These are phyloP conservation scores for Eutypa lata DNA, from an alignment of 2,329 filamentous ascomycete species.

Conservation along the genomic window DNA sequence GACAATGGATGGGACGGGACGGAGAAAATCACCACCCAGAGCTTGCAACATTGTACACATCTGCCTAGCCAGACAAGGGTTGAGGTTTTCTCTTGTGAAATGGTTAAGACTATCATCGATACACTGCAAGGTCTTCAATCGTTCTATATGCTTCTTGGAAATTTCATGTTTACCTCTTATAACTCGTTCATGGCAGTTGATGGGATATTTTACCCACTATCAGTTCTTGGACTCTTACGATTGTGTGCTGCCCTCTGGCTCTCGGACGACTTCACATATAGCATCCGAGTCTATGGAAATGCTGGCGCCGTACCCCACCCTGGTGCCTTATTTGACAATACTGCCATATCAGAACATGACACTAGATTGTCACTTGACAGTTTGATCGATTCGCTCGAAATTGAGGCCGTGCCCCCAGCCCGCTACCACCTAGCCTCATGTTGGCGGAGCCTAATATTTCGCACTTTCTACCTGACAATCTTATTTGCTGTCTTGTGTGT, in stretches of 20 bases:
- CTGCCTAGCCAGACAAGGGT: neutral
- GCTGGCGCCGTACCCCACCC: too few relatives aligned
- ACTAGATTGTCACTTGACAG: neutral
- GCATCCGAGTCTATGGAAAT: neutral
- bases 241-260: neutral
- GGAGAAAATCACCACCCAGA: slow-evolving; percentile 16
- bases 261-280: neutral
- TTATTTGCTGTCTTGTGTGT: neutral
- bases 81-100: slow-evolving; percentile 1
- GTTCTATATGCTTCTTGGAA: neutral
- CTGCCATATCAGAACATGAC: too few relatives aligned
- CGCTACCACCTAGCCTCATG: too few relatives aligned
- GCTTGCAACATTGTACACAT: slow-evolving; percentile 1
- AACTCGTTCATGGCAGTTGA: neutral
- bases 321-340: too few relatives aligned
- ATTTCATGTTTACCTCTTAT: neutral
- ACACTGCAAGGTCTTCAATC: slow-evolving; percentile 4
- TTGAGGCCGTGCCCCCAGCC: too few relatives aligned
- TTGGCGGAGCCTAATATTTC: neutral
- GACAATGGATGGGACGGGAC: slow-evolving; percentile 24
- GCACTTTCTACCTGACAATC: neutral
- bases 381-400: neutral
- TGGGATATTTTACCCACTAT: neutral
- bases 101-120: slow-evolving; percentile 10
- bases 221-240: neutral